Conservation (phyloP, 257 asterid genomes). For the Solanum ossicruentum region DNA sequence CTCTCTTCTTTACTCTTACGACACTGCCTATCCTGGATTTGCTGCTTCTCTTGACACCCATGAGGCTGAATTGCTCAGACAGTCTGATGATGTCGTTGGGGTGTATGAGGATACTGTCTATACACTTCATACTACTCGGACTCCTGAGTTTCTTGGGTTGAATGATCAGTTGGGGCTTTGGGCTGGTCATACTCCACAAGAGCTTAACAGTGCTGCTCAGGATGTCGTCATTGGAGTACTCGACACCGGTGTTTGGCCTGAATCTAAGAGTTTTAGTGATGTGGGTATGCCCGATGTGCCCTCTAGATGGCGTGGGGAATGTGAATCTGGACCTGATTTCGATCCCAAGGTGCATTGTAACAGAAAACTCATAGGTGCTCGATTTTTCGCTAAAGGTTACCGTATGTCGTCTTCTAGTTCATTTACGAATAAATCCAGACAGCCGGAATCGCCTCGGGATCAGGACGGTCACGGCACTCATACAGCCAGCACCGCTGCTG, state of each 20-base stretch:
- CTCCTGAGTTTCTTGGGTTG: conserved; percentile 31
- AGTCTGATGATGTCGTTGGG: conserved; percentile 22
- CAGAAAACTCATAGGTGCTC: conserved; percentile 28
- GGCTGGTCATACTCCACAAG: conserved; percentile 14
- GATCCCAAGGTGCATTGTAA: conserved; percentile 28
- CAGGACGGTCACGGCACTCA: conserved; percentile 42
- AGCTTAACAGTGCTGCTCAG: conserved; percentile 18
- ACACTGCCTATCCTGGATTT: conserved; percentile 27
- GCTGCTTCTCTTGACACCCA: conserved; percentile 22
- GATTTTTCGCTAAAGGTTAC: conserved; percentile 25
- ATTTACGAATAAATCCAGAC: not conserved
- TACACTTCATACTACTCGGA: conserved; percentile 31
- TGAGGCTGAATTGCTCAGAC: conserved; percentile 26
- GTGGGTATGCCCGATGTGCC: conserved; percentile 19
- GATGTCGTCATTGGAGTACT: conserved; percentile 33
- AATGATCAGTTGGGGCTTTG: conserved; percentile 6
- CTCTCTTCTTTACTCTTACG: conserved; percentile 22
- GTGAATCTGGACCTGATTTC: conserved; percentile 23
- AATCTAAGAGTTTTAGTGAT: conserved; percentile 29
- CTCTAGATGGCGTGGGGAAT: conserved; percentile 25
- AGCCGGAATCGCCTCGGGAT: conserved; percentile 27
- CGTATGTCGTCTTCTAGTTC: conserved; percentile 9
- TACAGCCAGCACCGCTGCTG: conserved; percentile 35
- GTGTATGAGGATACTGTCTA: conserved; percentile 32
- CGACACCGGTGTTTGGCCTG: conserved; percentile 52